Evolutionary conservation across 208 protist genomes (phyloP).

Genomic region (Baffinella frigidus): DNA sequence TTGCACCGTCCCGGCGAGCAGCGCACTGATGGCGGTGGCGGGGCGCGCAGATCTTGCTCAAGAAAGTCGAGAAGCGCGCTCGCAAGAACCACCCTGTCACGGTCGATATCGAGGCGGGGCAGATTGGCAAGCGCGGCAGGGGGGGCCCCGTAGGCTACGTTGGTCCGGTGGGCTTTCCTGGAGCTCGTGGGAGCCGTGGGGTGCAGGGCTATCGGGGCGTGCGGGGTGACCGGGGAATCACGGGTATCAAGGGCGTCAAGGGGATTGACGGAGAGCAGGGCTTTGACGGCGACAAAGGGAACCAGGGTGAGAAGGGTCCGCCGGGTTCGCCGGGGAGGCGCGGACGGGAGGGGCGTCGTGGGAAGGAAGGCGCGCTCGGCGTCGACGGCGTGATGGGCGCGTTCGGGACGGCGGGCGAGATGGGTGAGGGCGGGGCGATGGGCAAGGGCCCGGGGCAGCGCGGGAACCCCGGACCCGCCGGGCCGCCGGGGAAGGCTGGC

Average conservation of each 20-base stretch:
- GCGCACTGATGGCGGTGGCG: too few relatives aligned
- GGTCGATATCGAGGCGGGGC: conserved; percentile 26
- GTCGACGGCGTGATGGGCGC: too few relatives aligned
- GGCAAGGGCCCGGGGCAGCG: too few relatives aligned
- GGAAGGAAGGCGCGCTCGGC: too few relatives aligned
- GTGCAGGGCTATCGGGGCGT: background rate
- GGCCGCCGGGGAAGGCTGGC: too few relatives aligned
- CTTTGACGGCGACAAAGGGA: background rate
- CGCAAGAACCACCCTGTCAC: conserved; percentile 9
- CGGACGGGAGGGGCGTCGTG: too few relatives aligned
- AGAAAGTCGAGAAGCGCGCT: conserved; percentile 26
- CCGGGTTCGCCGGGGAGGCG: too few relatives aligned
- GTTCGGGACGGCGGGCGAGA: too few relatives aligned
- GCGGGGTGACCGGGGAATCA: background rate
- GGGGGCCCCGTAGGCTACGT: background rate
- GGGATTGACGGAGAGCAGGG: background rate
- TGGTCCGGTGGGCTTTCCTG: conserved; percentile 13
- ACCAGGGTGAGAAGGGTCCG: background rate
- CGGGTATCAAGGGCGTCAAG: background rate
- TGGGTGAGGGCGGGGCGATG: too few relatives aligned
- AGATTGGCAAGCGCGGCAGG: conserved; percentile 18
- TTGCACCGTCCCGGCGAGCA: too few relatives aligned
- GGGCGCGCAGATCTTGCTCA: conserved; percentile 26
- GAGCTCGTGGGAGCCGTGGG: background rate
- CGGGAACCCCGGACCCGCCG: too few relatives aligned